Evolutionary conservation across 345 rosid genomes (phyloP), one percentile per base, ranked within the genome.

Genomic region (Cardamine occulta): DNA sequence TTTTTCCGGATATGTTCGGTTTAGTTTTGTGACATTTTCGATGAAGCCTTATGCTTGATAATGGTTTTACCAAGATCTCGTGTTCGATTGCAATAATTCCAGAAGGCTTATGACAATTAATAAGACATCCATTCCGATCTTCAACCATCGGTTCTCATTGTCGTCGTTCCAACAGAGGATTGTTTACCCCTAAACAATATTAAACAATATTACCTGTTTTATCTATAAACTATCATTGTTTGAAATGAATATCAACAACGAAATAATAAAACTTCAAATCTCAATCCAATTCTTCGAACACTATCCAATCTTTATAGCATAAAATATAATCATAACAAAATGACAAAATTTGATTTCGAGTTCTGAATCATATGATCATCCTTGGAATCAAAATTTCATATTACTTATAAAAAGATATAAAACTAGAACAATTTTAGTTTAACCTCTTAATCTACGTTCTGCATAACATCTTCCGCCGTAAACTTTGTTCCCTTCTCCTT

Each of bases 401-500:
- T 2, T 53, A 52, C 10, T 56, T 13, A 1, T 29, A 4, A 52
- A 48, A 39, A 44, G 8, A 62, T 49, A 37, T 23, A 24, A 62
- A 23, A 39, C 40, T 37, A 54, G 26, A 53, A n/a, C 24, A 49
- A 11, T 8, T 0, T 47, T 7, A 2, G n/a, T n/a, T n/a, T n/a
- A 19, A 9, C 1, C 1, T 17, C 49, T 80, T 45, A 86, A 40
- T 89, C 91, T 0, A 89, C 83, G 63, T 7, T 84, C 83, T 89
- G 91, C 91, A 87, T 87, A 34, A 89, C 82, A 82, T 87, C 95
- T 34, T 82, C 95, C 0, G 88, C 85, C 0, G 88, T 74, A 73
- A 87, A 87, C 84, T 89, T 87, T 0, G 88, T 85, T 6, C 91
- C 95, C 85, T 87, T 89, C 40, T 89, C 90, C 82, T 86, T 87